Conservation (phyloP, 495 filamentous ascomycete species). For the Penicillium turbatum region DNA sequence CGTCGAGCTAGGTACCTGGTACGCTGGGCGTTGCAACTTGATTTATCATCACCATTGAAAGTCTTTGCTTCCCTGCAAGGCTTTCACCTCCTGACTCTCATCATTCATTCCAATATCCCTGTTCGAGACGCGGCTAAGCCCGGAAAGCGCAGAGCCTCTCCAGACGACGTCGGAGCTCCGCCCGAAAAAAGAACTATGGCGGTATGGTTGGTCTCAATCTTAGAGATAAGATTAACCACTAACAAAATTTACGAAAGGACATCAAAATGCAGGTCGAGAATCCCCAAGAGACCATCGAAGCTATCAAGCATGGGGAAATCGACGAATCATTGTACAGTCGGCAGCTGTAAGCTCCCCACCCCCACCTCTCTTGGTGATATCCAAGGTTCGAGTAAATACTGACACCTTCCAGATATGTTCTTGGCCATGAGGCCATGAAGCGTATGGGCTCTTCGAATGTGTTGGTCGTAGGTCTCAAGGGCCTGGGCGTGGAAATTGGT, state of each 20-base stretch:
- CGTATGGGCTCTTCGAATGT: constrained; percentile 96
- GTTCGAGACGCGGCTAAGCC: constrained; percentile 58
- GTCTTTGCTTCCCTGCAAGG: constrained; percentile 52
- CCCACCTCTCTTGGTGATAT: background rate
- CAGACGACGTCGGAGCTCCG: constrained; percentile 61
- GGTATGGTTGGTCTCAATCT: constrained; percentile 48
- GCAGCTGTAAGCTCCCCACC: constrained; percentile 62
- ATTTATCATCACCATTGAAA: constrained; percentile 34
- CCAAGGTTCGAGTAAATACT: constrained; percentile 1
- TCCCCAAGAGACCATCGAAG: constrained; percentile 49
- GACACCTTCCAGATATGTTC: constrained; percentile 60
- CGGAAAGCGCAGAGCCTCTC: constrained; percentile 81
- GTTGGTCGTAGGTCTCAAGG: constrained; percentile 85
- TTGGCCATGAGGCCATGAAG: constrained; percentile 99
- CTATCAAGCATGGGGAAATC: constrained; percentile 69
- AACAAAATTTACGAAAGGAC: constrained; percentile 40
- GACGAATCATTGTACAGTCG: constrained; percentile 97
- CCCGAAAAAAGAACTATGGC: constrained; percentile 81
- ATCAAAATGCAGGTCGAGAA: constrained; percentile 81
- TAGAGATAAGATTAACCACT: constrained; percentile 12
- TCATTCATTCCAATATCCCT: constrained; percentile 52
- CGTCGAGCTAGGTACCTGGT: constrained; percentile 31
- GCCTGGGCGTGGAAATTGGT: constrained; percentile 93
- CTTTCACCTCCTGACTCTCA: constrained; percentile 45
- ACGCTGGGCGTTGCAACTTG: constrained; percentile 32